A percentile compares a stretch with the other conserved stretches of the same genome.
Evolutionary conservation across 2,329 filamentous ascomycete species (phyloP).

Genomic region (Zymoseptoria passerinii): DNA sequence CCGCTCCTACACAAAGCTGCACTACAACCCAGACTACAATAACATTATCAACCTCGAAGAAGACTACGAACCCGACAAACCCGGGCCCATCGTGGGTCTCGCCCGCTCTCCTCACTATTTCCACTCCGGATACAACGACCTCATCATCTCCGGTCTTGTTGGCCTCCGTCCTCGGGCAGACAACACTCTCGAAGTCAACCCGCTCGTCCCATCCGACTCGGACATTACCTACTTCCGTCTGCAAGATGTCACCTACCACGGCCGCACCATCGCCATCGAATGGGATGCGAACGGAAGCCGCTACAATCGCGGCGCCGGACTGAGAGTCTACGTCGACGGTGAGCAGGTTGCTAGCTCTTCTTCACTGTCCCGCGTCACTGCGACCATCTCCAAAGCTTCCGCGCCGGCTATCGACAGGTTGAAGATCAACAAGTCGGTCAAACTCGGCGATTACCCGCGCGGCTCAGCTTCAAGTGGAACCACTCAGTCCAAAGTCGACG

Average conservation of each 20-base stretch:
- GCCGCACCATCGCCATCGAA: slow-evolving; percentile 34
- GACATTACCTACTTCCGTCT: slow-evolving; percentile 35
- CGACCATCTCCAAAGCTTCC: slow-evolving; percentile 15
- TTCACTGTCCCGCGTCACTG: slow-evolving; percentile 22
- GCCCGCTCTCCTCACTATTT: slow-evolving; percentile 39
- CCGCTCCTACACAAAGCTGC: slow-evolving; percentile 34
- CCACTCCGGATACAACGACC: slow-evolving; percentile 39
- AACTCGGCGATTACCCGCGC: slow-evolving; percentile 28
- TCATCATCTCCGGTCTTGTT: slow-evolving; percentile 35
- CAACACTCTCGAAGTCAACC: slow-evolving; percentile 35
- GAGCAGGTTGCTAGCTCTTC: slow-evolving; percentile 26
- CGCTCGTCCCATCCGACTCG: slow-evolving; percentile 27
- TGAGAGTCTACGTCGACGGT: slow-evolving; percentile 32
- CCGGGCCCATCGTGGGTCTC: slow-evolving; percentile 35
- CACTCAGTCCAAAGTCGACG: slow-evolving; percentile 25
- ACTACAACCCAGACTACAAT: slow-evolving; percentile 28
- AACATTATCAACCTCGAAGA: slow-evolving; percentile 35
- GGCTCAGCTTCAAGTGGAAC: slow-evolving; percentile 28
- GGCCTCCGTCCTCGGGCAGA: slow-evolving; percentile 35
- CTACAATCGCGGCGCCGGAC: slow-evolving; percentile 26
- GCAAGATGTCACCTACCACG: slow-evolving; percentile 37
- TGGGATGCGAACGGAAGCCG: slow-evolving; percentile 33
- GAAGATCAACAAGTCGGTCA: slow-evolving; percentile 32
- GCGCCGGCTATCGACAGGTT: slow-evolving; percentile 24
- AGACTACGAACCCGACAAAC: slow-evolving; percentile 38